Percentiles rank a stretch among this genome's conserved stretches.
Conservation (phyloP, 1,284 basidiomycete species). For the Ustilago curta region DNA sequence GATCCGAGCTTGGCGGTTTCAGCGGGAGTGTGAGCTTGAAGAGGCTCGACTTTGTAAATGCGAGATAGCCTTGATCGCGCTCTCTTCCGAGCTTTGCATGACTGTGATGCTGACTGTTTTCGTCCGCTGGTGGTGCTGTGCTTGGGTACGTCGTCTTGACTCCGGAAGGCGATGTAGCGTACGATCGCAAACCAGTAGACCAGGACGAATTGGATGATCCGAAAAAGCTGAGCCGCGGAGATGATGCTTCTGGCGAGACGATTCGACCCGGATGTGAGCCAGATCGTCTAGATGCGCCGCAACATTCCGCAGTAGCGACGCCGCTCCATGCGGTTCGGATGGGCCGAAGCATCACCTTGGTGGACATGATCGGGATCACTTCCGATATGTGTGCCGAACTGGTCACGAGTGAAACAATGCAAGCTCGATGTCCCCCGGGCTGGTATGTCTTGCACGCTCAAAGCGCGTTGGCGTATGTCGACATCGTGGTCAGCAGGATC, state of each 20-base stretch:
- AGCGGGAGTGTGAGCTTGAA: constrained; percentile 60
- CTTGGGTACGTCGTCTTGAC: constrained; percentile 54
- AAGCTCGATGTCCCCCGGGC: not conserved
- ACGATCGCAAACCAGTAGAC: constrained; percentile 4
- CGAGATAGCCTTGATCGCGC: constrained; percentile 55
- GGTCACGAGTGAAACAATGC: not conserved
- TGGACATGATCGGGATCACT: constrained; percentile 10
- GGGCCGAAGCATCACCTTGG: constrained; percentile 13
- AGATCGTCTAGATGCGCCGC: not conserved
- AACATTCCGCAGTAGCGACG: not conserved
- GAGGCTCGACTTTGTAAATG: constrained; percentile 62
- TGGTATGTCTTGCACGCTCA: not conserved
- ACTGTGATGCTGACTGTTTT: constrained; percentile 39
- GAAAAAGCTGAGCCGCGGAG: not conserved
- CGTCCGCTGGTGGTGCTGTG: constrained; percentile 36
- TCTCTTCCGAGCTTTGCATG: constrained; percentile 20
- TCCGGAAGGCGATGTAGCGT: constrained; percentile 39
- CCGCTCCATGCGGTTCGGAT: constrained; percentile 14
- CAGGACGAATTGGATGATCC: not conserved
- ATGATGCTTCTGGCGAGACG: not conserved
- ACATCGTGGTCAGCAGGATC: not conserved
- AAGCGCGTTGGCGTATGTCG: not conserved
- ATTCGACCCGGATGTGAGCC: not conserved
- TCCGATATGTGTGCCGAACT: not conserved
- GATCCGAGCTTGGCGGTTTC: constrained; percentile 41